A percentile compares a stretch with the other conserved stretches of the same genome.
These are phyloP conservation scores for Aspergillus transmontanensis DNA, from an alignment of 2,329 filamentous ascomycete genomes.

Conservation along the genomic window DNA sequence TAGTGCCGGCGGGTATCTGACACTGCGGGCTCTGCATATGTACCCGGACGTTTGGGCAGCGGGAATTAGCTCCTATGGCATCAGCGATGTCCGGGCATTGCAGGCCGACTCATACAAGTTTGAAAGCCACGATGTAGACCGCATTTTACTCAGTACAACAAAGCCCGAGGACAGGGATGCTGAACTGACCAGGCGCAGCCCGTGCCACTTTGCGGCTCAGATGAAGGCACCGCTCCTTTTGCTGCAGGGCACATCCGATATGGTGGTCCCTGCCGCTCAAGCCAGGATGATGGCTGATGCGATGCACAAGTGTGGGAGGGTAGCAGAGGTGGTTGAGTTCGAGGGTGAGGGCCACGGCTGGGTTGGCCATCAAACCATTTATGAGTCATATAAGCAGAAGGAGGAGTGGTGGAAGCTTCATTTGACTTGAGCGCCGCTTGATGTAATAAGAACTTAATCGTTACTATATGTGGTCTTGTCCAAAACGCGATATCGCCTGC, in stretches of 20 bases:
- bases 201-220: constrained; percentile 51
- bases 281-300: constrained; percentile 54
- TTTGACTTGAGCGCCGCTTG: background rate
- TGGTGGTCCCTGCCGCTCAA: constrained; percentile 62
- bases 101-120: constrained; percentile 57
- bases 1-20: constrained; percentile 59
- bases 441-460: too few species aligned
- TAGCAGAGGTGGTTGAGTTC: constrained; percentile 53
- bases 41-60: constrained; percentile 53
- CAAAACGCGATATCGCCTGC: too few species aligned
- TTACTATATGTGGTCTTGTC: too few species aligned
- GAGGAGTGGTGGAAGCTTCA: constrained; percentile 9
- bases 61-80: constrained; percentile 54
- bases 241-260: constrained; percentile 59
- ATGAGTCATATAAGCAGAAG: constrained; percentile 17
- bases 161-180: constrained; percentile 43
- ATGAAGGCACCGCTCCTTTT: constrained; percentile 57
- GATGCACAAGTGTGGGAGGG: constrained; percentile 45
- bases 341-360: constrained; percentile 56
- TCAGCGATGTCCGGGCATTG: constrained; percentile 54
- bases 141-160: constrained; percentile 45
- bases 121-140: constrained; percentile 56
- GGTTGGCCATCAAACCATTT: constrained; percentile 23
- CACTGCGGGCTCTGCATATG: constrained; percentile 52
- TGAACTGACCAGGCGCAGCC: constrained; percentile 52